Evolutionary conservation across 1,284 basidiomycete species (phyloP), one percentile per base, ranked within the genome.

Genomic region (Lignosus rhinocerotis): DNA sequence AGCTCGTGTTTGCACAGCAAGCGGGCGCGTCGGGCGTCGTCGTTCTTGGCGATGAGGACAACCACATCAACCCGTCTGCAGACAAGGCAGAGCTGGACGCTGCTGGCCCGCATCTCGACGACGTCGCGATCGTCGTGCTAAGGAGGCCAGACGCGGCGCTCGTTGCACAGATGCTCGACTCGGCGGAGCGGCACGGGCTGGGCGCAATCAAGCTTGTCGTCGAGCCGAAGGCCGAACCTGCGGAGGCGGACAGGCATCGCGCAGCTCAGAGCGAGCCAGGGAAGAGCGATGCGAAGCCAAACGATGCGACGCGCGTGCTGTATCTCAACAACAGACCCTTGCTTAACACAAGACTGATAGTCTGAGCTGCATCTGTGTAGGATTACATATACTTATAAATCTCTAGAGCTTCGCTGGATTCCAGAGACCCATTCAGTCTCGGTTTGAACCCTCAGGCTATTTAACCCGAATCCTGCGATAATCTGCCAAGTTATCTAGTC

Each of bases 301-400:
- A 63, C 58, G 78, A 78, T 56, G 67, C 67, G 25, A 73, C 74
- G 55, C 78, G 79, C 50, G 79, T 90, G 65, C 69, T 93, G 70
- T 90, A 88, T 78, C 80, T 93, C 67, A 92, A 91, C 67, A 87
- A 87, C 36, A 85, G 87, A 71, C 83, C 90, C 50, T 73, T 93
- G 69, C 72, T 88, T 57, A 93, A 93, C 72, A 91, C 90, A 60
- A 81, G 85, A 67, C 69, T 92, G 65, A 68, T 90, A 69, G 71
- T 87, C 67, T 90, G 41, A 78, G 74, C 32, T 47, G 47, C 21
- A 44, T 17, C 19, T 47, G 43, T 51, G 39, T 32, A 52, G n/a
- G 55, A 41, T n/a, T 42, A 52, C 45, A 52, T 45, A 41, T 41
- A 47, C 19, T 43, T 19, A 43, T 41, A 41, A 38, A 41, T 56